Evolutionary conservation across 805 yeast genomes (phyloP), one percentile per base, ranked within the genome.

Genomic region (Kazachstania viticola): DNA sequence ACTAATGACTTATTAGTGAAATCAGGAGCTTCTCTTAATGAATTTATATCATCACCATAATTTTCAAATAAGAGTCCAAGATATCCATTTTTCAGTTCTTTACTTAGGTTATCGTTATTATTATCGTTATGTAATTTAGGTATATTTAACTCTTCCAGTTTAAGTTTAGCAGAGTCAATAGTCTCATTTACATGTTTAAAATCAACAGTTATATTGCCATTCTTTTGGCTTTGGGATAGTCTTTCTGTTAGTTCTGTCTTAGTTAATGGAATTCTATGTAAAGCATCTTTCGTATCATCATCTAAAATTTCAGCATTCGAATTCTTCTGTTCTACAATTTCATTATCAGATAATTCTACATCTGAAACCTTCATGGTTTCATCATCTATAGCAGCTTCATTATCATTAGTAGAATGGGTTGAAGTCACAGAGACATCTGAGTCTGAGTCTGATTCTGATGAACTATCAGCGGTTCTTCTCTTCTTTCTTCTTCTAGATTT

Each of bases 391-490:
- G 33, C 42, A 13, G 15, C 23, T 31, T 48, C 61, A 24, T 47
- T 42, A 9, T 56, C 62, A 12, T 58, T 48, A 16, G 41, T 39
- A 12, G 52, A 42, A 4, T 57, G 48, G 1, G 66, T 56, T 3
- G 62, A 57, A n/a, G n/a, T n/a, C n/a, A n/a, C n/a, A n/a, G n/a
- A n/a, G n/a, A n/a, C n/a, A 2, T 68, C 61, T 4, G 41, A 40
- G 7, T 68, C 65, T 1, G 74, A 67, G 23, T 61, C 65, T 2
- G 73, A 65, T 27, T 63, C 63, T 13, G 70, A 67, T 0, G 80
- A 75, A 19, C 75, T 71, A 42, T 76, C 84, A 31, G 77, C 83
- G 0, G 88, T 79, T 74, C 87, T 78, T 71, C 85, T 75, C 72
- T 77, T 79, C 69, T 78, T 78, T 48, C 77, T 65, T 40, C 81